A percentile compares a stretch with the other conserved stretches of the same genome.
Conservation (phyloP, 495 filamentous ascomycete species). For the Lindgomyces ingoldianus region DNA sequence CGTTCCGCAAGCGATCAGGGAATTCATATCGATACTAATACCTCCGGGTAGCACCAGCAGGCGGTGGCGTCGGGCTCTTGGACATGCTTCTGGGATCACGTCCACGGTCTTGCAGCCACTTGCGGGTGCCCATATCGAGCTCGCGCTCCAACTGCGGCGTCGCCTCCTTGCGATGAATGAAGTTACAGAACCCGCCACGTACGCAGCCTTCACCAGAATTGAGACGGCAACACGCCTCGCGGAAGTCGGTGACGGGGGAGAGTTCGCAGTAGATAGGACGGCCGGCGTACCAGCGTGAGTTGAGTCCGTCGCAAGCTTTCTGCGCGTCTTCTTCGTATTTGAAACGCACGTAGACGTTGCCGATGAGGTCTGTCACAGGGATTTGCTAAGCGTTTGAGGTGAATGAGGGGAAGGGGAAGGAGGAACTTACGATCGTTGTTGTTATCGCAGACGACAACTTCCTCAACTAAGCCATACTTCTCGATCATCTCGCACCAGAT, state of each 20-base stretch:
- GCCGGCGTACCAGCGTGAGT: conserved; percentile 94
- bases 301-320: conserved; percentile 87
- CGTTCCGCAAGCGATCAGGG: neutral
- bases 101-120: conserved; percentile 87
- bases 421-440: conserved; percentile 85
- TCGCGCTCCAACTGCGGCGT: conserved; percentile 84
- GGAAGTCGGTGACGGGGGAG: conserved; percentile 94
- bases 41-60: neutral
- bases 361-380: conserved; percentile 73
- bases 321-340: conserved; percentile 99
- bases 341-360: conserved; percentile 99
- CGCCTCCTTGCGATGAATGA: conserved; percentile 97
- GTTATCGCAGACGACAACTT: conserved; percentile 55
- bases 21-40: neutral
- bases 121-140: conserved; percentile 83
- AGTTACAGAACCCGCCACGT: conserved; percentile 96
- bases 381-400: conserved; percentile 2
- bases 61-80: conserved; percentile 48
- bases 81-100: conserved; percentile 78
- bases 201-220: conserved; percentile 96
- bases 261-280: conserved; percentile 98
- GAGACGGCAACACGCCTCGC: conserved; percentile 93
- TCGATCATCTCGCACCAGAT: conserved; percentile 92
- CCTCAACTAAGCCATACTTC: conserved; percentile 51
- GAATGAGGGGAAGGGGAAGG: conserved; percentile 21